Percentiles rank a stretch among this genome's conserved stretches.
phyloP scores from a whole-genome alignment of 139 green algal genomes.

The Monoraphidium neglectum region DNA sequence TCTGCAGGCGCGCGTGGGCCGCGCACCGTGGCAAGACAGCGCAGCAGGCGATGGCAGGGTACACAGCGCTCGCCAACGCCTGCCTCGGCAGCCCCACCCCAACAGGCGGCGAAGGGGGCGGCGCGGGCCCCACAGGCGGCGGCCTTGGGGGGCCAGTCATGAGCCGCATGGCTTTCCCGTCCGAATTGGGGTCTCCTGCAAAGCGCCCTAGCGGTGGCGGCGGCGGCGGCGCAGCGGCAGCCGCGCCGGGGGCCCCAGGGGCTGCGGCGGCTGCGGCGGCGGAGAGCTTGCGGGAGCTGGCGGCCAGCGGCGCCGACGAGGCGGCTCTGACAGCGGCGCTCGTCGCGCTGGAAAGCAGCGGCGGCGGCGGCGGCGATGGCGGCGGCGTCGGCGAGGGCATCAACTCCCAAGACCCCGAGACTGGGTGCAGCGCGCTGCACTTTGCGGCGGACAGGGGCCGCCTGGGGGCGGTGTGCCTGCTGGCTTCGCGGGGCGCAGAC shows the following conservation, averaged over 20 bases:
- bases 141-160: no score
- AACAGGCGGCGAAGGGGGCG: no score
- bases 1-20: slow-evolving; percentile 16
- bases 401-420: no score
- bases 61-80: neutral
- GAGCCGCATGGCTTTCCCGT: no score
- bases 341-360: slow-evolving; percentile 2
- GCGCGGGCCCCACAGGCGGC: no score
- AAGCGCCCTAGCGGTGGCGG: no score
- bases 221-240: no score
- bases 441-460: slow-evolving; percentile 72
- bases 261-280: neutral
- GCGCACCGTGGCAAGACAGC: neutral
- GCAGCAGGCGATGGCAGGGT: slow-evolving; percentile 14
- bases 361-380: slow-evolving; percentile 24
- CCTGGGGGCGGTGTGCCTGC: slow-evolving; percentile 30
- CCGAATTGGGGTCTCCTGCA: no score
- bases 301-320: slow-evolving; percentile 28
- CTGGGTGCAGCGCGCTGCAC: slow-evolving; percentile 73
- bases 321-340: slow-evolving; percentile 11
- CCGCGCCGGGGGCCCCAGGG: no score
- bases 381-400: no score
- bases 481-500: slow-evolving; percentile 65
- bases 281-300: slow-evolving; percentile 34
- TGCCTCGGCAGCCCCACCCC: no score